phyloP scores from a whole-genome alignment of 306 rosid genomes.

The Astragalus membranaceus region DNA sequence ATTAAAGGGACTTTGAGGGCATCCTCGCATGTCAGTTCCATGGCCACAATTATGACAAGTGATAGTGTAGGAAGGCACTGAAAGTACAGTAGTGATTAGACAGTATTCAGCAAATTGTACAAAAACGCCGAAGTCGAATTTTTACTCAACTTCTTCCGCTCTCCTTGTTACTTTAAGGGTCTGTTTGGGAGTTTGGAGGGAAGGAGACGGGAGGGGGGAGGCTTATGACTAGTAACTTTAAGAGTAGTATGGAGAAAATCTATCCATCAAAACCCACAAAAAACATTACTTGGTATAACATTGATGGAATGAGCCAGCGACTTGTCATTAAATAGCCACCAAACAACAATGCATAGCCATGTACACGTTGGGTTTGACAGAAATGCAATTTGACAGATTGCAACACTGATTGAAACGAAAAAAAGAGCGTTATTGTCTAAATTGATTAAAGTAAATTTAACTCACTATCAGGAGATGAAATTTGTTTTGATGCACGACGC shows the following conservation, averaged over 20 bases:
- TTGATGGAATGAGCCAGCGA: neutral
- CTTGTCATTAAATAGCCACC: no score
- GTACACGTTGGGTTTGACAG: no score
- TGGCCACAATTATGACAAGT: slow-evolving; percentile 88
- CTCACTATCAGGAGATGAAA: slow-evolving; percentile 78
- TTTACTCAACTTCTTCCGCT: neutral
- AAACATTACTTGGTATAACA: neutral
- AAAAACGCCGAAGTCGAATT: neutral
- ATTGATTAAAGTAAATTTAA: slow-evolving; percentile 16
- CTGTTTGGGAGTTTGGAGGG: no score
- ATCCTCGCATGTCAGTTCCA: slow-evolving; percentile 86
- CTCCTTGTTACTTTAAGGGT: neutral
- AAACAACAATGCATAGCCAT: no score
- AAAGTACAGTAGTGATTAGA: slow-evolving; percentile 5
- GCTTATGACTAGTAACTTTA: no score
- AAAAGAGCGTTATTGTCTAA: neutral
- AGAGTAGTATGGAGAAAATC: no score
- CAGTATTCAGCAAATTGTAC: neutral
- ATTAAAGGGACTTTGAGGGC: slow-evolving; percentile 74
- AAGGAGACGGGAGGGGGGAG: no score
- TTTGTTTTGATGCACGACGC: slow-evolving; percentile 93
- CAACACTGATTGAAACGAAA: neutral
- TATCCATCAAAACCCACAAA: neutral
- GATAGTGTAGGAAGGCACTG: slow-evolving; percentile 85
- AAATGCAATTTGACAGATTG: neutral